Percentiles rank a stretch among this genome's conserved stretches.
Conservation (phyloP, 176 grass and related monocot species). For the Neostapfia colusana region DNA sequence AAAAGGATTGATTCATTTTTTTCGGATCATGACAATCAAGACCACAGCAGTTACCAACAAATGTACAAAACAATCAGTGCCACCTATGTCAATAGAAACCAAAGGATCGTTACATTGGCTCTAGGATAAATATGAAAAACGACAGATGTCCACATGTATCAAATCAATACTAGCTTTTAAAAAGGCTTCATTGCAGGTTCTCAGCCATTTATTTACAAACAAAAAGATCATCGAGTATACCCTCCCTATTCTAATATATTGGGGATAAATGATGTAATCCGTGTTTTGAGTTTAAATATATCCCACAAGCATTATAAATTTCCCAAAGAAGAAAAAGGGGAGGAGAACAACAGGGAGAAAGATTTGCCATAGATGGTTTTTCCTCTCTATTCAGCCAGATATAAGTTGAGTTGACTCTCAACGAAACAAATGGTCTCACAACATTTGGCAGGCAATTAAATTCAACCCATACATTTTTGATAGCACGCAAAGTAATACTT, state of each 20-base stretch:
- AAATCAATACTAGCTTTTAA: not conserved
- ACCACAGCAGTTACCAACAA: not conserved
- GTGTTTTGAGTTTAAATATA: not conserved
- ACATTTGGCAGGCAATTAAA: not conserved
- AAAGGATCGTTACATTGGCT: not conserved
- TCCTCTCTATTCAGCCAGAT: not conserved
- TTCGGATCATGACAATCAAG: not conserved
- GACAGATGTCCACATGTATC: not conserved
- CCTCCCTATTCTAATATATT: not conserved
- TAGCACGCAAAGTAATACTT: not conserved
- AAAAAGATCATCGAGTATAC: not conserved
- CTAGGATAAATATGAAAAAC: not conserved
- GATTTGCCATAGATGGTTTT: not conserved
- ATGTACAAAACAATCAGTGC: conserved; percentile 1
- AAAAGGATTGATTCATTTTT: not conserved
- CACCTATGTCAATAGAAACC: not conserved
- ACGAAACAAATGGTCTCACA: not conserved
- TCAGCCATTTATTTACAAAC: not conserved
- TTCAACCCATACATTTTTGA: not conserved
- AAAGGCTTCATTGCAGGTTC: not conserved
- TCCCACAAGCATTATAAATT: not conserved
- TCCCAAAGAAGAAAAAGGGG: not conserved
- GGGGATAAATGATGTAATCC: not conserved
- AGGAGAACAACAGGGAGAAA: not conserved
- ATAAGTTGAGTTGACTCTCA: not conserved